Percentiles rank a stretch among this genome's conserved stretches.
phyloP scores from a whole-genome alignment of 805 yeast species.

The Starmerella kuoi region DNA sequence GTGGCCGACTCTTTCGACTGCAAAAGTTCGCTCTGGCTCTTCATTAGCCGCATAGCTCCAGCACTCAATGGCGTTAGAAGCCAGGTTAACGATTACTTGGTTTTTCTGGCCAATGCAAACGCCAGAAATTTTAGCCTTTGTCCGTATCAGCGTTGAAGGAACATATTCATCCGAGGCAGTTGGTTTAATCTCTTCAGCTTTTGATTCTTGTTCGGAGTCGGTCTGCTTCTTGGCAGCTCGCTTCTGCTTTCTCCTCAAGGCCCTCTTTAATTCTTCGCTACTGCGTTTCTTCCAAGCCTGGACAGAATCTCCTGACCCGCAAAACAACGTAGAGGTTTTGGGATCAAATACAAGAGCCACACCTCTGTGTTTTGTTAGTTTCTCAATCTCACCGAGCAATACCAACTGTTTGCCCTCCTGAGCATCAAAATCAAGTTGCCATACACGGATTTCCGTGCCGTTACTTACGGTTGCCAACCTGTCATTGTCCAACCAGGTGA shows the following conservation, averaged over 20 bases:
- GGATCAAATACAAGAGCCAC: conserved; percentile 8
- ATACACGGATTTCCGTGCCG: conserved; percentile 70
- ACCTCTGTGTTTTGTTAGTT: conserved; percentile 33
- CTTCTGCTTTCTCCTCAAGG: conserved; percentile 61
- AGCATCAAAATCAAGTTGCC: conserved; percentile 52
- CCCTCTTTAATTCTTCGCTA: conserved; percentile 65
- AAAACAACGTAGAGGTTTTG: conserved; percentile 5
- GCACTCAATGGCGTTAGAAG: conserved; percentile 65
- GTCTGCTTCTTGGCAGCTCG: conserved; percentile 54
- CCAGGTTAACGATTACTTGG: conserved; percentile 52
- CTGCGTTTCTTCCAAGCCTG: conserved; percentile 71
- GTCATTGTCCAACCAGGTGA: conserved; percentile 31
- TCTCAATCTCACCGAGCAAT: conserved; percentile 57
- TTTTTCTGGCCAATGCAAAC: conserved; percentile 36
- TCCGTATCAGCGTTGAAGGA: conserved; percentile 56
- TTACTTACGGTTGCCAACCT: conserved; percentile 57
- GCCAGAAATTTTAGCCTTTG: conserved; percentile 22
- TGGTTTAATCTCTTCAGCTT: conserved; percentile 17
- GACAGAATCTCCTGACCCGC: conserved; percentile 66
- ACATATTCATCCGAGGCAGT: conserved; percentile 38
- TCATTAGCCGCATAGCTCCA: conserved; percentile 34
- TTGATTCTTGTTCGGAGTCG: conserved; percentile 34
- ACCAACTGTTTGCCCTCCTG: conserved; percentile 42
- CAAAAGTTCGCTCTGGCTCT: conserved; percentile 30
- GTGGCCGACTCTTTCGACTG: conserved; percentile 72